phyloP scores from a whole-genome alignment of 2,329 filamentous ascomycete genomes.

The Mycocentrospora acerina region DNA sequence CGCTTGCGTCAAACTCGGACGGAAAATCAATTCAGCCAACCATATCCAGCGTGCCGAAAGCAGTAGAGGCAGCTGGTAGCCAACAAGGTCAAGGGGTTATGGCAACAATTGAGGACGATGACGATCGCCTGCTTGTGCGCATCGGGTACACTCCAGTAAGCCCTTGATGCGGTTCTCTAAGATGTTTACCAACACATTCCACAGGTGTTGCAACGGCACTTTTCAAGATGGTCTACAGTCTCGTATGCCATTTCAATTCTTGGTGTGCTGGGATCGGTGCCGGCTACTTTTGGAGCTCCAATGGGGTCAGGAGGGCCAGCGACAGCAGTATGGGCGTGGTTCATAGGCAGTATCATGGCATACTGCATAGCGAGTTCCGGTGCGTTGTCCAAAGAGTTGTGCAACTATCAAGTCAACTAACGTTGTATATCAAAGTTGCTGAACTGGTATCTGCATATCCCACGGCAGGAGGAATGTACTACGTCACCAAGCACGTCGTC shows the following conservation, averaged over 20 bases:
- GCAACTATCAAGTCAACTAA: no score
- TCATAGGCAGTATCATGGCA: conserved; percentile 64
- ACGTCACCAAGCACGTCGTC: conserved; percentile 66
- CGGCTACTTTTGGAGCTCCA: conserved; percentile 62
- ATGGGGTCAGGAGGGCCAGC: conserved; percentile 62
- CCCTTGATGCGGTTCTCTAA: neutral
- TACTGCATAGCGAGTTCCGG: conserved; percentile 64
- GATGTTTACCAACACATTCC: conserved; percentile 15
- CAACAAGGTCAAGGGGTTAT: conserved; percentile 32
- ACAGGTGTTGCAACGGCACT: conserved; percentile 63
- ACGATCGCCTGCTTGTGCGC: conserved; percentile 60
- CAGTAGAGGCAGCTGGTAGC: conserved; percentile 19
- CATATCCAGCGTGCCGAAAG: conserved; percentile 26
- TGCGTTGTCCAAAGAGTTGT: conserved; percentile 18
- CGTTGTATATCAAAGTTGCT: conserved; percentile 49
- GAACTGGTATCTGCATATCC: conserved; percentile 68
- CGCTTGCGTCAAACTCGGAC: conserved; percentile 8
- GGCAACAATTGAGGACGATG: conserved; percentile 58
- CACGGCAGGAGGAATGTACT: conserved; percentile 69
- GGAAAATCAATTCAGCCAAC: conserved; percentile 19
- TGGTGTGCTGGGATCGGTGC: conserved; percentile 65
- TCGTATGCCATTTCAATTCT: conserved; percentile 68
- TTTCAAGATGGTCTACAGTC: conserved; percentile 67
- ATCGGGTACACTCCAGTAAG: conserved; percentile 65
- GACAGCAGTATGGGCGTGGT: conserved; percentile 67